These are phyloP conservation scores for Eucalyptus urophylla DNA, from an alignment of 345 rosid species.

Conservation along the genomic window DNA sequence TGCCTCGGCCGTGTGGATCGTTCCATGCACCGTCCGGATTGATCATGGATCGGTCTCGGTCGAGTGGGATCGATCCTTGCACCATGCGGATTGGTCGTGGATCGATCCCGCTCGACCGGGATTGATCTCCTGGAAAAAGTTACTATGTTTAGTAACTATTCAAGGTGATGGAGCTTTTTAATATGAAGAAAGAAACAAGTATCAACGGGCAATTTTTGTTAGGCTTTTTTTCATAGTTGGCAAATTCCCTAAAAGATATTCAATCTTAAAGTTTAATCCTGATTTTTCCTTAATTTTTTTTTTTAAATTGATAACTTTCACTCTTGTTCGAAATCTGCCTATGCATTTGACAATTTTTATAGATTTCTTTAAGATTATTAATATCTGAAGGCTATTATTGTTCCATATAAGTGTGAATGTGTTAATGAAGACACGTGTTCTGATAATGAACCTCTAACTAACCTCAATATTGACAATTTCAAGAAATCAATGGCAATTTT, in stretches of 20 bases:
- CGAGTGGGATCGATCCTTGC: no score
- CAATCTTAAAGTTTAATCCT: background rate
- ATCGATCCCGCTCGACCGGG: no score
- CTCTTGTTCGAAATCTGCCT: accelerated
- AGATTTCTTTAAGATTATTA: background rate
- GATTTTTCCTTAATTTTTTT: background rate
- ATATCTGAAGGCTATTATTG: background rate
- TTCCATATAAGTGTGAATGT: background rate
- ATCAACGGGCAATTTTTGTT: background rate
- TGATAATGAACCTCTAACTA: background rate
- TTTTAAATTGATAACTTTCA: background rate
- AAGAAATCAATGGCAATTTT: background rate
- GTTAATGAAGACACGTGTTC: background rate
- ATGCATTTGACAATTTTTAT: background rate
- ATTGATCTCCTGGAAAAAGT: background rate
- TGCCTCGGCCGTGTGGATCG: no score
- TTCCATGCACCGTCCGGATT: no score
- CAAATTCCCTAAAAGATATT: background rate
- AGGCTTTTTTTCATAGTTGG: background rate
- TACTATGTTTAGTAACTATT: background rate
- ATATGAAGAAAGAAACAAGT: background rate
- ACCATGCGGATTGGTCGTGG: no score
- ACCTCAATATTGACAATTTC: background rate
- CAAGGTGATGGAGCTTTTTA: background rate
- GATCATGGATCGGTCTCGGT: no score